Conservation (phyloP, 768 basidiomycete genomes). For the Neoboletus magnificus region DNA sequence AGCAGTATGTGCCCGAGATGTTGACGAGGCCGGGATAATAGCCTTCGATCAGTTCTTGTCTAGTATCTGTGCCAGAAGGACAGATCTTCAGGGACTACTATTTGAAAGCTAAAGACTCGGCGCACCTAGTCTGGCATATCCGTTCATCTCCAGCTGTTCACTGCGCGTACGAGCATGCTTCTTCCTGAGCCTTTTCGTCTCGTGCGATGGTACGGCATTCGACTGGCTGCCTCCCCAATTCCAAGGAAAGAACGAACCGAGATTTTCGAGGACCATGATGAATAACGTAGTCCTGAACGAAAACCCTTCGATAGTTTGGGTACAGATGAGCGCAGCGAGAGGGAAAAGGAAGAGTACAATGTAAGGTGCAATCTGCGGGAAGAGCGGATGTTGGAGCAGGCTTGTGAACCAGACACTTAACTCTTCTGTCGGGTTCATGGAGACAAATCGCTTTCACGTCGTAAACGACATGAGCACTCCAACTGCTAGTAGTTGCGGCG, state of each 20-base stretch:
- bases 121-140: conserved; percentile 31
- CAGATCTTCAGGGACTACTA: background rate
- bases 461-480: conserved; percentile 28
- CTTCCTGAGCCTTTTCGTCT: conserved; percentile 47
- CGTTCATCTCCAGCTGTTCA: conserved; percentile 52
- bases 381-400: conserved; percentile 36
- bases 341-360: conserved; percentile 48
- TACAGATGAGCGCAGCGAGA: conserved; percentile 30
- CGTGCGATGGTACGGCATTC: conserved; percentile 22
- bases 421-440: conserved; percentile 47
- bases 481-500: conserved; percentile 14
- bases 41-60: conserved; percentile 32
- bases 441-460: conserved; percentile 25
- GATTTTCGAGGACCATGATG: conserved; percentile 56
- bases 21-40: conserved; percentile 92
- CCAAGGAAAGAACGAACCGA: conserved; percentile 60
- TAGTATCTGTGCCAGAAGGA: conserved; percentile 16
- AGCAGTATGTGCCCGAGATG: conserved; percentile 94
- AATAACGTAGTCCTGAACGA: conserved; percentile 26
- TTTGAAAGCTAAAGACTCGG: background rate
- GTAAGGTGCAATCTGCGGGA: conserved; percentile 59
- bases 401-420: conserved; percentile 38
- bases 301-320: conserved; percentile 31
- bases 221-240: conserved; percentile 46
- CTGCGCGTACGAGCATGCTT: conserved; percentile 50